Evolutionary conservation across 2,329 filamentous ascomycete species (phyloP), one percentile per base, ranked within the genome.

Genomic region (Colletotrichum horii): DNA sequence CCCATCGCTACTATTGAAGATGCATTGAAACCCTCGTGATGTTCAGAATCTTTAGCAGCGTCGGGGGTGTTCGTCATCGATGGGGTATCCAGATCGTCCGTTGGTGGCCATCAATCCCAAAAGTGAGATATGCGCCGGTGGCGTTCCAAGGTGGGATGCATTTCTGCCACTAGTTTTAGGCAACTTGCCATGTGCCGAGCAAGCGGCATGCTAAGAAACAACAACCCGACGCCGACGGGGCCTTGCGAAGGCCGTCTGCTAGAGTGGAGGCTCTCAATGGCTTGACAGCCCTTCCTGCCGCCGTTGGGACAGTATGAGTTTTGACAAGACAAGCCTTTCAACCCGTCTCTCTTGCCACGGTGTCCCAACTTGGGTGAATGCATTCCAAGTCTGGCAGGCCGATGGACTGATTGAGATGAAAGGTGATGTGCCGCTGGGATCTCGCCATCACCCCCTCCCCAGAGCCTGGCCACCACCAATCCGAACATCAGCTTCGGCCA

Each of bases 131-230:
- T 19, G 36, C 61, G 62, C 43, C 32, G 36, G 73, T 73, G 70
- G 73, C 73, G 70, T 75, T 36, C 38, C 12, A 38, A 32, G 38
- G 56, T 43, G 32, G 69, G 64, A 65, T 73, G 43, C 58, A 67
- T 71, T 48, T 9, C 60, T 30, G 60, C 64, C 64, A 60, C 70
- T 68, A 58, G 70, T 58, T 60, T 36, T 36, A 56, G 64, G 48
- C 52, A 48, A 60, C 48, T 69, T 69, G 32, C 48, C 73, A 69
- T 73, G 64, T 75, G 73, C 55, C 70, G 64, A 68, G 56, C 43
- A 56, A 64, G 38, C 64, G 62, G 69, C 52, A 72, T 36, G 61
- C 70, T 60, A 65, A 65, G 32, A 60, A 26, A 43, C 34, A 61
- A 69, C 66, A 48, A 9, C 22, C 16, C 36, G 56, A 52, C 56